Evolutionary conservation across 306 rosid species (phyloP), one percentile per base, ranked within the genome.

Genomic region (Rubus idaeus): DNA sequence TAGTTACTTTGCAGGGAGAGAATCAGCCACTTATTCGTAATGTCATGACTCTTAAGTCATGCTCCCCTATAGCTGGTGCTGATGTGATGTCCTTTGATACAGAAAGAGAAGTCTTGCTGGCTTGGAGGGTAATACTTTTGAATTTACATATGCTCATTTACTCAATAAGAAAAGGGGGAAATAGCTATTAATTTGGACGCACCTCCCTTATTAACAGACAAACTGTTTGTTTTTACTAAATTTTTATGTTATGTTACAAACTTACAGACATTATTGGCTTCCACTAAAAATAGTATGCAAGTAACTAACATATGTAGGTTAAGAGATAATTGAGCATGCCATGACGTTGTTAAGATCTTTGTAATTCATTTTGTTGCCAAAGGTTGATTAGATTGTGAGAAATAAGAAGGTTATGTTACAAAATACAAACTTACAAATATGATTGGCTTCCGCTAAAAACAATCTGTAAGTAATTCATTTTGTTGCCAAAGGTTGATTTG

Each of bases 31-130:
- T 90, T 44, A 78, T 92, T 70, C 98, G 87, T 53, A 92, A 92
- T 64, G 97, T 95, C 79, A 92, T 95, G 97, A 95, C 99, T 84
- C 96, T 95, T 53, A 84, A 95, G 50, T 90, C 97, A 67, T 95
- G 97, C 80, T 85, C 98, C 82, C 89, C 98, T 72, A 95, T 95
- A 58, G 97, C 91, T 83, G 98, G 98, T 74, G 93, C 87, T 67
- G 98, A 95, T 76, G 97, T 95, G 82, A 89, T 95, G 89, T 79
- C 98, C 47, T 92, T 92, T 75, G 83, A 90, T 80, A 88, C 97
- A 46, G 98, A 95, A 80, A 91, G 86, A 82, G 92, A 95, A 76
- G 97, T 95, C 70, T 89, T 95, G 52, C 88, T 95, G 53, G 93
- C 98, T 81, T 95, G 98, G 98, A 90, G 97, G 97, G 98, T 95